Evolutionary conservation across 352 stramenopile species (phyloP), one percentile per base, ranked within the genome.

Genomic region (Phytophthora agathidicida): DNA sequence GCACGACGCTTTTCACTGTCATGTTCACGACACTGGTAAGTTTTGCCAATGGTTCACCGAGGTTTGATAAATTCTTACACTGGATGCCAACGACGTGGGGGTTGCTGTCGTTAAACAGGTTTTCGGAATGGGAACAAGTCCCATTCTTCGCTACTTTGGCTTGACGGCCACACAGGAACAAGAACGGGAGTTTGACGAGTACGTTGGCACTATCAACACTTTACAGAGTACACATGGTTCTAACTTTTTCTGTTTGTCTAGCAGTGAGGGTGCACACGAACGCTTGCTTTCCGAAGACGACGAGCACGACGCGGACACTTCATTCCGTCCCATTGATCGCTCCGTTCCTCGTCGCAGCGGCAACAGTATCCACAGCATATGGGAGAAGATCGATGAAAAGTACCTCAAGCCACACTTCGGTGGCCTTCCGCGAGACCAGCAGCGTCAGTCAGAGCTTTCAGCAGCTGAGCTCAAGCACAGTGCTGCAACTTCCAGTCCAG

Each of bases 11-110:
- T 30, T 92, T 92, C 61, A 92, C 82, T 0, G 82, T 92, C 55
- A 90, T 92, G 80, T 88, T 87, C 46, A 92, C 82, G 14, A 92
- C 82, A 8, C 38, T 92, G 56, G 82, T 90, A 79, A 44, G 68
- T 57, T 2, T 9, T 36, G 19, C n/a, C 2, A 8, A 0, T 13
- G 6, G 9, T 28, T 27, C 22, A 33, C 7, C 2, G 7, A 7
- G 6, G 3, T 28, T 30, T 5, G 16, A 7, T 20, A 47, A n/a
- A 9, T 22, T 47, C 28, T 67, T 28, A 62, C 23, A 5, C 17
- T 39, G 45, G 7, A 11, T n/a, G n/a, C n/a, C n/a, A n/a, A n/a
- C n/a, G n/a, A n/a, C n/a, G n/a, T n/a, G n/a, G n/a, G n/a, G n/a
- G n/a, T 22, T 43, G 16, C 14, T 53, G 28, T 42, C 17, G 3